Evolutionary conservation across 148 eudicot species (phyloP), one percentile per base, ranked within the genome.

Genomic region (Cornus controversa): DNA sequence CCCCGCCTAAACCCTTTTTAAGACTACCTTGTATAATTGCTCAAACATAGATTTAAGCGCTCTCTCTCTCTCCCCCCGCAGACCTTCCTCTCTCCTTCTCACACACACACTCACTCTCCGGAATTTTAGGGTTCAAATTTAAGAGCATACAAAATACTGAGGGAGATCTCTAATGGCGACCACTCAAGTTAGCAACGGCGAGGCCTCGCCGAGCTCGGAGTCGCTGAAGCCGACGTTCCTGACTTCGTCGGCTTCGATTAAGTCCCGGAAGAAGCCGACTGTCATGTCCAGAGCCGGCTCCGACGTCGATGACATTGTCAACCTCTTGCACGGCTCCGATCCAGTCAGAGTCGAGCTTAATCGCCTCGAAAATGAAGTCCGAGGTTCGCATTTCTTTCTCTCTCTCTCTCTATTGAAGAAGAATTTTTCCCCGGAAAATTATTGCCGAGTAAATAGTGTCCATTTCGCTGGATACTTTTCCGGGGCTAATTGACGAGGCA

Each of bases 311-410:
- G 96, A 94, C 62, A 67, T 90, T 73, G 62, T 89, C 66, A 81
- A 82, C 57, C 75, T 85, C 73, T 76, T 93, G 42, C 99, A 96
- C 76, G 99, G 98, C 22, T 96, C 99, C 11, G 98, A 96, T 91
- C 99, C 99, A 23, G 81, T 96, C 71, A 83, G 93, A 13, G 82
- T 93, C 64, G 99, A 96, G 89, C 97, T 96, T 79, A 85, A 83
- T 68, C 97, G 98, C 71, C 97, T 94, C 62, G 97, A 96, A 74
- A 96, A 96, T 78, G 87, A 91, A 78, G 77, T 91, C 68, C 84
- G 96, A 94, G 98, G 98, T 93, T 80, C 4, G 10, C 64, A 2
- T 10, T 53, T n/a, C 58, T 10, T 53, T n/a, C 58, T 50, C 53
- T 71, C 34, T 62, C 63, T 42, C 66, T 29, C 28, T 66, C 36